Conservation (phyloP, 306 rosid species). For the Leucaena leucocephala region DNA sequence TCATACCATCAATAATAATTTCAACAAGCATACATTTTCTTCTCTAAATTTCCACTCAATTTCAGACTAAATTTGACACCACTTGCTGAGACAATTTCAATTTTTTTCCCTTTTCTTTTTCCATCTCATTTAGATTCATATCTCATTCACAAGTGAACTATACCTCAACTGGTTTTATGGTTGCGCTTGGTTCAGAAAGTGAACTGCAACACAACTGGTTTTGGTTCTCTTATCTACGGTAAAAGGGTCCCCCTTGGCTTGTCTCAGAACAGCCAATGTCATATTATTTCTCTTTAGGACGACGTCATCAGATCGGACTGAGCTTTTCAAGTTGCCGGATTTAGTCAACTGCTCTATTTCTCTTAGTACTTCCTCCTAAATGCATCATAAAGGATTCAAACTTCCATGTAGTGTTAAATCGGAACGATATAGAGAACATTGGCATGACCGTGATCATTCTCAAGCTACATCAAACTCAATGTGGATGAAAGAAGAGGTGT, state of each 20-base stretch:
- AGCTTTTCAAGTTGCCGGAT: background rate
- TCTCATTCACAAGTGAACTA: background rate
- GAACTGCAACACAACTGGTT: background rate
- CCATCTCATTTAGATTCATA: background rate
- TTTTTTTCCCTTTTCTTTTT: too few species aligned
- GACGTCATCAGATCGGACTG: background rate
- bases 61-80: too few species aligned
- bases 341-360: background rate
- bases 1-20: too few species aligned
- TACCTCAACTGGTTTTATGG: background rate
- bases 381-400: background rate
- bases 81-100: too few species aligned
- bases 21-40: background rate
- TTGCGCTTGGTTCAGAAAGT: background rate
- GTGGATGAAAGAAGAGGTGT: constrained; percentile 27
- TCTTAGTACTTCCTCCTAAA: background rate
- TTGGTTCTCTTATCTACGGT: background rate
- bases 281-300: background rate
- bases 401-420: background rate
- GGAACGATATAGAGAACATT: too few species aligned
- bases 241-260: background rate
- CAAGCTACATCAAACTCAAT: constrained; percentile 21
- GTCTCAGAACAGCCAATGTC: too few species aligned
- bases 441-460: background rate
- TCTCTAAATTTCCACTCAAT: background rate